These are phyloP conservation scores for Rhododendron griersonianum DNA, from an alignment of 148 eudicot species.

Conservation along the genomic window DNA sequence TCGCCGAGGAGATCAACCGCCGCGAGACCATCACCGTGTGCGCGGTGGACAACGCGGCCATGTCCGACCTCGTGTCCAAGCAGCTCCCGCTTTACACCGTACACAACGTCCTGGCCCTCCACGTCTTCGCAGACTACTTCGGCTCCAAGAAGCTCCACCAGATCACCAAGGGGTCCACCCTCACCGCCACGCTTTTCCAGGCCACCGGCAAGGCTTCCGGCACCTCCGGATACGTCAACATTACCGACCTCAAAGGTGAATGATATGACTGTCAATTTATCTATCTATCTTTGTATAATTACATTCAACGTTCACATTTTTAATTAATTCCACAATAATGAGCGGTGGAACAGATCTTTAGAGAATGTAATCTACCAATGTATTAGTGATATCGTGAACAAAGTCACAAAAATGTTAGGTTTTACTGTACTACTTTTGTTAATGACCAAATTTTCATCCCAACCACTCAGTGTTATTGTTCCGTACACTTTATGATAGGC, in stretches of 20 bases:
- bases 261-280: background rate
- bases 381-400: no score
- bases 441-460: no score
- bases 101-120: slow-evolving; percentile 64
- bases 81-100: slow-evolving; percentile 37
- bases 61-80: slow-evolving; percentile 50
- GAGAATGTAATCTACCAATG: background rate
- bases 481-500: no score
- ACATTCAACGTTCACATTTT: background rate
- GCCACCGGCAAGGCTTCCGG: slow-evolving; percentile 75
- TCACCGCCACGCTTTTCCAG: slow-evolving; percentile 71
- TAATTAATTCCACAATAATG: no score
- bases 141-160: slow-evolving; percentile 81
- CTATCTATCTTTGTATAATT: background rate
- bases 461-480: no score
- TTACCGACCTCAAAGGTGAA: slow-evolving; percentile 39
- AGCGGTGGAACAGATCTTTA: no score
- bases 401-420: no score
- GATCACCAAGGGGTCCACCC: slow-evolving; percentile 56
- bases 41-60: slow-evolving; percentile 76
- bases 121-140: slow-evolving; percentile 66
- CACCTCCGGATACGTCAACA: slow-evolving; percentile 69
- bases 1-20: slow-evolving; percentile 69
- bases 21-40: slow-evolving; percentile 70
- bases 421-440: no score